Evolutionary conservation across 129 eudicot species (phyloP).

Genomic region (Chrysanthemum makinoi): DNA sequence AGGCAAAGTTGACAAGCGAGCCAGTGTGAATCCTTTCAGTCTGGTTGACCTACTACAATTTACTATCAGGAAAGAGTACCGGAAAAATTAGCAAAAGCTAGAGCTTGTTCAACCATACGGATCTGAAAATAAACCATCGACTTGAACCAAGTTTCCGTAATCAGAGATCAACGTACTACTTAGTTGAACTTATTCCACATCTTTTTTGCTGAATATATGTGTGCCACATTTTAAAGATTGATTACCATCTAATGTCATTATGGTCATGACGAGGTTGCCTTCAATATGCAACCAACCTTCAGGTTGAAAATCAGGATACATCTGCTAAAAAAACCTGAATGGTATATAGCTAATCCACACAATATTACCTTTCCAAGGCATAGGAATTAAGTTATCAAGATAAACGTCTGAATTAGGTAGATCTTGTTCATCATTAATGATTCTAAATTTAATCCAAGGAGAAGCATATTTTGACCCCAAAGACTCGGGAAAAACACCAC

Average conservation of each 20-base stretch:
- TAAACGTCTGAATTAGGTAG: not conserved
- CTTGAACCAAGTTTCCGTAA: slow-evolving; percentile 16
- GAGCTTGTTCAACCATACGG: too few species aligned
- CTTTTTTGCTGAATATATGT: slow-evolving; percentile 5
- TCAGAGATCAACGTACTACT: not conserved
- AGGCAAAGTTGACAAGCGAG: too few species aligned
- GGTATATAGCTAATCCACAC: slow-evolving; percentile 21
- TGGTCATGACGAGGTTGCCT: slow-evolving; percentile 12
- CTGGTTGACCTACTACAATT: too few species aligned
- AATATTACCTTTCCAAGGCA: not conserved
- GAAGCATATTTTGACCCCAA: not conserved
- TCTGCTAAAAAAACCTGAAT: slow-evolving; percentile 10
- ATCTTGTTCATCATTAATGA: not conserved
- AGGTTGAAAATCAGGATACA: slow-evolving; percentile 7
- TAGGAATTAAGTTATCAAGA: not conserved
- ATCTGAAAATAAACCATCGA: too few species aligned
- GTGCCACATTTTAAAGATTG: slow-evolving; percentile 12
- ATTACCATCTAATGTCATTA: not conserved
- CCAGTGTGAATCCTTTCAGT: too few species aligned
- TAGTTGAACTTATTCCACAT: not conserved
- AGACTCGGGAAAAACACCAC: slow-evolving; percentile 14
- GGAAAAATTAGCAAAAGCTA: too few species aligned
- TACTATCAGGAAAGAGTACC: too few species aligned
- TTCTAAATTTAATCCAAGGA: slow-evolving; percentile 9
- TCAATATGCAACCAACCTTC: slow-evolving; percentile 20